These are phyloP conservation scores for Schoenoplectus tabernaemontani DNA, from an alignment of 202 grass and related monocot genomes.

Conservation along the genomic window DNA sequence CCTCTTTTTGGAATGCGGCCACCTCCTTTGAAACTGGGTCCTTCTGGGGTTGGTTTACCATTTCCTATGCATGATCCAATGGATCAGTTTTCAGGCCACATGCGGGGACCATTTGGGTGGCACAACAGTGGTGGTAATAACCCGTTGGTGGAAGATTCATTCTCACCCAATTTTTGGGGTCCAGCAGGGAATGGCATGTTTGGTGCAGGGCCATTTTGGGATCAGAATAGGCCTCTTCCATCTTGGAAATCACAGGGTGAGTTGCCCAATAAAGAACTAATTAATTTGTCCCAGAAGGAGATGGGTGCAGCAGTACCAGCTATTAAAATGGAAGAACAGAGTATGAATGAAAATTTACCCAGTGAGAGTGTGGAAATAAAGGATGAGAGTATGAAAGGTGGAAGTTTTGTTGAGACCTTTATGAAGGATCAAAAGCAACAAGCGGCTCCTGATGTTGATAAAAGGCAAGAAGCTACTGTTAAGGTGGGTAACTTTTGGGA, in stretches of 20 bases:
- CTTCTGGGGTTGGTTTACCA: slow-evolving; percentile 44
- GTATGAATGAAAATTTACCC: slow-evolving; percentile 28
- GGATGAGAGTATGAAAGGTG: slow-evolving; percentile 26
- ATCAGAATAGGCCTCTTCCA: slow-evolving; percentile 50
- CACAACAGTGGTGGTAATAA: slow-evolving; percentile 26
- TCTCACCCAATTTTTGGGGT: slow-evolving; percentile 59
- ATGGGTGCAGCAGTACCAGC: slow-evolving; percentile 26
- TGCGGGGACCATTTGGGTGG: slow-evolving; percentile 78
- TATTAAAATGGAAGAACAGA: slow-evolving; percentile 37
- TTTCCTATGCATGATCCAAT: slow-evolving; percentile 79
- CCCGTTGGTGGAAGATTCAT: slow-evolving; percentile 52
- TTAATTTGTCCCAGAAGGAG: slow-evolving; percentile 44
- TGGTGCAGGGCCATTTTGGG: slow-evolving; percentile 59
- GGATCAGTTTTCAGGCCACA: slow-evolving; percentile 63
- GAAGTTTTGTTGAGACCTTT: slow-evolving; percentile 7
- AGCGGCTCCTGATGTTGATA: slow-evolving; percentile 20
- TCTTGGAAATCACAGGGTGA: slow-evolving; percentile 52
- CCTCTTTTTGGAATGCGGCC: slow-evolving; percentile 83
- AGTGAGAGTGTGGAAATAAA: slow-evolving; percentile 32
- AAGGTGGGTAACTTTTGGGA: slow-evolving; percentile 36
- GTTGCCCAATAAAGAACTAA: slow-evolving; percentile 33
- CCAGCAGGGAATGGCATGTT: slow-evolving; percentile 58
- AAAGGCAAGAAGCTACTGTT: slow-evolving; percentile 26
- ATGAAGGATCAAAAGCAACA: slow-evolving; percentile 18
- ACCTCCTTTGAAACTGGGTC: slow-evolving; percentile 61